Evolutionary conservation across 2,329 filamentous ascomycete genomes (phyloP).

Genomic region (Plenodomus tracheiphilus): DNA sequence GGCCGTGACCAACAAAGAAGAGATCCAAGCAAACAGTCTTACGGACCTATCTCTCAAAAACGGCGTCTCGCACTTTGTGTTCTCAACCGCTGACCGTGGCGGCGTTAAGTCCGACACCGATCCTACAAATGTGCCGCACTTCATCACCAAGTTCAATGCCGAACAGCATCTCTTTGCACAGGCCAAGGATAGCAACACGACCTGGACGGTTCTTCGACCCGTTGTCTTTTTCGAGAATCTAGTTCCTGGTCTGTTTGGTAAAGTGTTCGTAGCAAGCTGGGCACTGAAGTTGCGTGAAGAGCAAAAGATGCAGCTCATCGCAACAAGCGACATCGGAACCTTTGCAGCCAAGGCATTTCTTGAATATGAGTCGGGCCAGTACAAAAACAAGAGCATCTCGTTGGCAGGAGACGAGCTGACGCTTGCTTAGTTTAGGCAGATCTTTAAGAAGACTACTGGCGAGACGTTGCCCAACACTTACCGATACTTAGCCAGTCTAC

Average conservation of each 20-base stretch:
- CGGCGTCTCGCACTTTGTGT: no score
- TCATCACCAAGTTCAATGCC: no score
- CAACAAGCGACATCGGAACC: conserved; percentile 51
- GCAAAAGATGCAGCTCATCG: conserved; percentile 39
- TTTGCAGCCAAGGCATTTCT: conserved; percentile 53
- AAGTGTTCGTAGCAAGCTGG: conserved; percentile 47
- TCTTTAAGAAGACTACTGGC: conserved; percentile 51
- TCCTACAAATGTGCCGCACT: no score
- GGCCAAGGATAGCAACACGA: conserved; percentile 43
- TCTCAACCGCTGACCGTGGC: no score
- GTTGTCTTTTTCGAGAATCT: conserved; percentile 64
- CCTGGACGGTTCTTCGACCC: conserved; percentile 62
- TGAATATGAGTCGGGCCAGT: conserved; percentile 40
- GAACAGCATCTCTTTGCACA: no score
- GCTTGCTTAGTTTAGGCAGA: conserved; percentile 42
- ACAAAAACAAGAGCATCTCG: conserved; percentile 46
- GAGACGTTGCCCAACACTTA: conserved; percentile 48
- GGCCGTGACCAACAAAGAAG: no score
- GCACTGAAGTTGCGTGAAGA: conserved; percentile 34
- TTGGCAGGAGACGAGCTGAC: conserved; percentile 57
- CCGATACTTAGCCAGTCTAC: conserved; percentile 32
- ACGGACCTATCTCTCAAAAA: no score
- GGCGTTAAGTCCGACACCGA: no score
- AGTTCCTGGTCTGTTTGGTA: conserved; percentile 48
- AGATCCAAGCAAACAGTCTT: no score